A percentile compares a stretch with the other conserved stretches of the same genome.
phyloP scores from a whole-genome alignment of 345 rosid species.

The Brassica incana region DNA sequence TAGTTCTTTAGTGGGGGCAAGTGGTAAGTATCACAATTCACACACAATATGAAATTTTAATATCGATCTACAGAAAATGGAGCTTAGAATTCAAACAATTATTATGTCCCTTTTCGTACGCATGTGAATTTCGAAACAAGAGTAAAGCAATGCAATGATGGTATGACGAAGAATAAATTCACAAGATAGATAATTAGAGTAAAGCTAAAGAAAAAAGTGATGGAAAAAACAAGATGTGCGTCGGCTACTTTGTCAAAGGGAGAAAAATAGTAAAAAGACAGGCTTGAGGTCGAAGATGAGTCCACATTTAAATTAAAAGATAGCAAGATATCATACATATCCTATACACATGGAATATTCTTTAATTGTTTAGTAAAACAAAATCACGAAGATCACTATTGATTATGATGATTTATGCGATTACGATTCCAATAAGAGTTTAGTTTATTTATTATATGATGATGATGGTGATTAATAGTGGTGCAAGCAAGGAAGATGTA shows the following conservation, averaged over 20 bases:
- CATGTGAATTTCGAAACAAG: slow-evolving; percentile 21
- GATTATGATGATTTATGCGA: slow-evolving; percentile 25
- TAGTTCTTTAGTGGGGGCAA: slow-evolving; percentile 35
- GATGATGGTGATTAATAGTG: slow-evolving; percentile 30
- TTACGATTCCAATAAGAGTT: slow-evolving; percentile 10
- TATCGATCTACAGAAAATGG: not conserved
- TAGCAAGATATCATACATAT: slow-evolving; percentile 9
- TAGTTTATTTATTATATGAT: not conserved
- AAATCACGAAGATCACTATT: not conserved
- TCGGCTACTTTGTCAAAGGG: slow-evolving; percentile 38
- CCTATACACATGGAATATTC: not conserved
- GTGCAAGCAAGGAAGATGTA: slow-evolving; percentile 27
- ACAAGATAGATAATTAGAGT: slow-evolving; percentile 28
- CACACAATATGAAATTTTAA: not conserved
- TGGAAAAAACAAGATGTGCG: slow-evolving; percentile 28
- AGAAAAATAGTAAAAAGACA: slow-evolving; percentile 29
- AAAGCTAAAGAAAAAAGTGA: slow-evolving; percentile 19
- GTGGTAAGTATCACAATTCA: slow-evolving; percentile 8
- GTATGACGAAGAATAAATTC: slow-evolving; percentile 27
- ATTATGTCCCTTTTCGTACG: slow-evolving; percentile 5
- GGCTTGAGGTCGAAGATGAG: slow-evolving; percentile 23
- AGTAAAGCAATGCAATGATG: slow-evolving; percentile 32
- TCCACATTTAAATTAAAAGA: slow-evolving; percentile 1
- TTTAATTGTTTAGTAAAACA: slow-evolving; percentile 3
- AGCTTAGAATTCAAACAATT: slow-evolving; percentile 6